Conservation (phyloP, 2,329 filamentous ascomycete species). For the Apiospora saccharicola region DNA sequence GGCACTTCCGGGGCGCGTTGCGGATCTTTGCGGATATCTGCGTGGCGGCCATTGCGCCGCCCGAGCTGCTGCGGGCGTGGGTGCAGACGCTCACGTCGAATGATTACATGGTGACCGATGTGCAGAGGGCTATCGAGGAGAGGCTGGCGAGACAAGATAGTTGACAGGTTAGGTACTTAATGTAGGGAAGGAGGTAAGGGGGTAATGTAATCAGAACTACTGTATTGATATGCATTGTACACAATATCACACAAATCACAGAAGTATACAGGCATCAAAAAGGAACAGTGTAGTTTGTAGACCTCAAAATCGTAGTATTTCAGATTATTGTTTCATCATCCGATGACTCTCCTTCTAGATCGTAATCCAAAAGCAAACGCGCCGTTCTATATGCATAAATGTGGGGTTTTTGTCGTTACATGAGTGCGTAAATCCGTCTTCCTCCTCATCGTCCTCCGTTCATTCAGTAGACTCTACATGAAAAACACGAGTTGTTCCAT, state of each 20-base stretch:
- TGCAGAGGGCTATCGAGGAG: neutral
- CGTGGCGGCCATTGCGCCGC: neutral
- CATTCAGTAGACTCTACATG: neutral
- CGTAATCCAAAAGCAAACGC: neutral
- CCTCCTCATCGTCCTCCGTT: neutral
- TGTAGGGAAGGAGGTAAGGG: neutral
- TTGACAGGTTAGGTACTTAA: too few species aligned
- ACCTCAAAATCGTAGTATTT: conserved; percentile 20
- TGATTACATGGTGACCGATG: neutral
- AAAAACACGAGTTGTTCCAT: neutral
- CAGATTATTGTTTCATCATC: conserved; percentile 20
- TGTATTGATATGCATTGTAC: neutral
- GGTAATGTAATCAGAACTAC: neutral
- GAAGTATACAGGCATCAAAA: neutral
- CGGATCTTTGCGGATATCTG: neutral
- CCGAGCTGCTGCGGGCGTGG: neutral
- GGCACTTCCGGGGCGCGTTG: conserved; percentile 2
- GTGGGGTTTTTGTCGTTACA: conserved; percentile 1
- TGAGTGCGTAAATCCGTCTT: neutral
- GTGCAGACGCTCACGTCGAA: neutral
- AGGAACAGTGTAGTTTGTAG: neutral
- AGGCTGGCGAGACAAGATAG: neutral
- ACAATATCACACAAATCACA: neutral
- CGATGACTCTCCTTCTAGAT: neutral
- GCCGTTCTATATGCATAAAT: conserved; percentile 12